These are phyloP conservation scores for Thermomucor indicae-seudaticae DNA, from an alignment of 371 early-diverging fungal species.

Conservation along the genomic window DNA sequence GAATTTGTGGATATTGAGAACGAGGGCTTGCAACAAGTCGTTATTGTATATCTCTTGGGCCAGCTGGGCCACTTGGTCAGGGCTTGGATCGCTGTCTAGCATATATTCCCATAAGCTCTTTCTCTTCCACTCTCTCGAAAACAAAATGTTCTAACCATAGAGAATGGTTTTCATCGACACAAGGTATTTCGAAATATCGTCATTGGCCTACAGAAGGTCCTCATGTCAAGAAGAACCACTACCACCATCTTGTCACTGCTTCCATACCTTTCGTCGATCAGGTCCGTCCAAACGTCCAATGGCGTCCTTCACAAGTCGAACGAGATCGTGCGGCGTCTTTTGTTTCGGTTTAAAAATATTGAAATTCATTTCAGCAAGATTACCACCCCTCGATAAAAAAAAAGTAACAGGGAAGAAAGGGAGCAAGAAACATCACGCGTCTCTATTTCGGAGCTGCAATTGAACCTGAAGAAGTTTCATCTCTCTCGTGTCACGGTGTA, in stretches of 20 bases:
- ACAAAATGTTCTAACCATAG: conserved; percentile 82
- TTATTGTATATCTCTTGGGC: conserved; percentile 92
- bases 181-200: conserved; percentile 93
- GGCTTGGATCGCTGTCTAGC: conserved; percentile 80
- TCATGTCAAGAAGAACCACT: background rate
- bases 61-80: conserved; percentile 90
- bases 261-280: conserved; percentile 64
- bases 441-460: no score
- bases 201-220: conserved; percentile 69
- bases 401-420: no score
- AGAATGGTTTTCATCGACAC: conserved; percentile 88
- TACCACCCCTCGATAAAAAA: no score
- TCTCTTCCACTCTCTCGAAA: background rate
- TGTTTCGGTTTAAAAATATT: conserved; percentile 82
- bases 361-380: conserved; percentile 89
- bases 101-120: background rate
- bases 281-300: conserved; percentile 65
- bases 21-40: conserved; percentile 81
- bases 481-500: no score
- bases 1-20: conserved; percentile 81
- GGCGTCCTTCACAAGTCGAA: conserved; percentile 80
- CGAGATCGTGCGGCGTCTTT: conserved; percentile 88
- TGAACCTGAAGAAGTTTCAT: no score
- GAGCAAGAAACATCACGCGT: no score
- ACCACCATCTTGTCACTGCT: background rate